These are phyloP conservation scores for Yamadazyma songkhlaensis DNA, from an alignment of 1,139 yeast species.

Conservation along the genomic window DNA sequence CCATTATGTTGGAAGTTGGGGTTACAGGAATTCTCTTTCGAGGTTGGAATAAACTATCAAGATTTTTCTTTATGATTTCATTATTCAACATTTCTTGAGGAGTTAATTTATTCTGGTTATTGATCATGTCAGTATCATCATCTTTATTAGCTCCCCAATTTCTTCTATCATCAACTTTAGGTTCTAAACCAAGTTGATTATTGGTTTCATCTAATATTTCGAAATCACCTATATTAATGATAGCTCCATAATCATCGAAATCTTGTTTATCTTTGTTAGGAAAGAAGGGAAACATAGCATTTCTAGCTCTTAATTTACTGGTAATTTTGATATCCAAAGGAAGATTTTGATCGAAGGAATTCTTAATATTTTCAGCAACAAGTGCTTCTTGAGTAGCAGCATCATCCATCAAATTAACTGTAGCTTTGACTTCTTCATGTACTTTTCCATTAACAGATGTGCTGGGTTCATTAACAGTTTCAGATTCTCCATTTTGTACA, in stretches of 20 bases:
- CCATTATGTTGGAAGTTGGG: conserved; percentile 18
- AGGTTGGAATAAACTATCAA: conserved; percentile 64
- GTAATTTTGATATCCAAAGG: conserved; percentile 65
- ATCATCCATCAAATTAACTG: conserved; percentile 20
- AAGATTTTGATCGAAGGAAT: conserved; percentile 35
- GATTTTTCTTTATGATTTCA: conserved; percentile 39
- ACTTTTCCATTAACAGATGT: conserved; percentile 2
- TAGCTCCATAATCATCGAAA: conserved; percentile 83
- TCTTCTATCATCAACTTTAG: conserved; percentile 33
- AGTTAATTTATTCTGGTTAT: conserved; percentile 30
- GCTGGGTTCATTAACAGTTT: conserved; percentile 4
- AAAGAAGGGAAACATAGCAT: conserved; percentile 75
- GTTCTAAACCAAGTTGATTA: conserved; percentile 34
- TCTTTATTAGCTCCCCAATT: conserved; percentile 32
- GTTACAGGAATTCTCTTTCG: conserved; percentile 35
- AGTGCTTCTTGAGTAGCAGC: conserved; percentile 43
- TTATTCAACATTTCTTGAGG: conserved; percentile 47
- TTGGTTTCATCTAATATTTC: conserved; percentile 54
- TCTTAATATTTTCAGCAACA: conserved; percentile 38
- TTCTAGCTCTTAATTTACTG: conserved; percentile 54
- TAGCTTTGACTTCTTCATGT: conserved; percentile 6
- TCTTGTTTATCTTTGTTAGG: conserved; percentile 49
- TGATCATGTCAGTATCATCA: conserved; percentile 17
- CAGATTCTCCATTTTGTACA: conserved; percentile 9
- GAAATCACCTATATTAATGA: conserved; percentile 64